These are phyloP conservation scores for Cunninghamia lanceolata DNA, from an alignment of 75 land plant genomes.

Conservation along the genomic window DNA sequence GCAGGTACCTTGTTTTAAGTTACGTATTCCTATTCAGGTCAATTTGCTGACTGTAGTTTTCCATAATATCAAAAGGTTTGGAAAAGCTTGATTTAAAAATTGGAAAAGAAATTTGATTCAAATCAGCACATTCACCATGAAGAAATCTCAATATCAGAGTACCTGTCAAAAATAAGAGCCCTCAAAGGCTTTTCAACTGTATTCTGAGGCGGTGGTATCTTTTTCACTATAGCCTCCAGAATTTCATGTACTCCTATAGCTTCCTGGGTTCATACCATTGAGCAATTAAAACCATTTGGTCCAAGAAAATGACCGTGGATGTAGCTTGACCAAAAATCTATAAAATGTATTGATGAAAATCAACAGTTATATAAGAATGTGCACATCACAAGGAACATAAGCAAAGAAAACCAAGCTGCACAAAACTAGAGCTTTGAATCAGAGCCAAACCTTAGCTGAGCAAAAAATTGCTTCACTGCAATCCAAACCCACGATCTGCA, in stretches of 20 bases:
- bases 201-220: slow-evolving; percentile 78
- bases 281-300: background rate
- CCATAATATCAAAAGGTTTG: background rate
- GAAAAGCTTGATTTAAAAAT: background rate
- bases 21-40: background rate
- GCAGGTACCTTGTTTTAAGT: background rate
- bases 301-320: background rate
- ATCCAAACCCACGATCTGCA: slow-evolving; percentile 88
- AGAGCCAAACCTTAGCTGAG: slow-evolving; percentile 83
- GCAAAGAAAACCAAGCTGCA: background rate
- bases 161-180: slow-evolving; percentile 98
- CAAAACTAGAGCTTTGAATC: background rate
- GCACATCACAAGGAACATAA: slow-evolving; percentile 5
- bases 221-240: slow-evolving; percentile 75
- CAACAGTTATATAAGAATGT: background rate
- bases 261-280: slow-evolving; percentile 42
- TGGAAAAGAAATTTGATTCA: background rate
- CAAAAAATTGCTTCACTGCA: slow-evolving; percentile 88
- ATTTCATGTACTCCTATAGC: slow-evolving; percentile 91
- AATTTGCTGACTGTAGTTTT: background rate
- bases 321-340: background rate
- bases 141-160: background rate
- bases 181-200: slow-evolving; percentile 78
- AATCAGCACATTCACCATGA: background rate
- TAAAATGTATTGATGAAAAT: no score